phyloP scores from a whole-genome alignment of 2,329 filamentous ascomycete genomes.

The Stagonosporopsis vannaccii region DNA sequence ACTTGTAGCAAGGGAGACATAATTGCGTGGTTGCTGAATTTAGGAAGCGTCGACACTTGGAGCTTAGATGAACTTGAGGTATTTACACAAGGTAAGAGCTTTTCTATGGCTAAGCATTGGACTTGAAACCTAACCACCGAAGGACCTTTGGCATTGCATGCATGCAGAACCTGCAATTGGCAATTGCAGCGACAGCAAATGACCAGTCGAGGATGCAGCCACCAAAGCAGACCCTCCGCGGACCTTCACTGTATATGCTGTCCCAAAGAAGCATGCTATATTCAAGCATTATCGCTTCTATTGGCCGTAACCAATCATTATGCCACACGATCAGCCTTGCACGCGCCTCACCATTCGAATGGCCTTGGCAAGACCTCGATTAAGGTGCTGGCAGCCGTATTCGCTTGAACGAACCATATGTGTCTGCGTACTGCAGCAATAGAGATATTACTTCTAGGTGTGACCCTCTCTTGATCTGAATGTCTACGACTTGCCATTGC shows the following conservation, averaged over 20 bases:
- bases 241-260: background rate
- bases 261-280: background rate
- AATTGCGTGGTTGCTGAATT: too few species aligned
- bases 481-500: background rate
- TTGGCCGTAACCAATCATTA: background rate
- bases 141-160: background rate
- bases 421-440: background rate
- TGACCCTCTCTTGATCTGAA: background rate
- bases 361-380: background rate
- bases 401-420: background rate
- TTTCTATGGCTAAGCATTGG: background rate
- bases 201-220: background rate
- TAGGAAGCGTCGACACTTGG: too few species aligned
- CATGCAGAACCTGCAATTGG: background rate
- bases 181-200: background rate
- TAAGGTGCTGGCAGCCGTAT: background rate
- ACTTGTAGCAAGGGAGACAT: too few species aligned
- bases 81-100: constrained; percentile 6
- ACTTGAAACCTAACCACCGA: background rate
- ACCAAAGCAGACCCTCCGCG: background rate
- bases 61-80: too few species aligned
- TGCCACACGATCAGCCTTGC: constrained; percentile 1
- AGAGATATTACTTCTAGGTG: background rate
- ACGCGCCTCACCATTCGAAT: background rate
- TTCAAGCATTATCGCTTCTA: background rate